Conservation (phyloP, 495 filamentous ascomycete genomes). For the Penicillium lividum region DNA sequence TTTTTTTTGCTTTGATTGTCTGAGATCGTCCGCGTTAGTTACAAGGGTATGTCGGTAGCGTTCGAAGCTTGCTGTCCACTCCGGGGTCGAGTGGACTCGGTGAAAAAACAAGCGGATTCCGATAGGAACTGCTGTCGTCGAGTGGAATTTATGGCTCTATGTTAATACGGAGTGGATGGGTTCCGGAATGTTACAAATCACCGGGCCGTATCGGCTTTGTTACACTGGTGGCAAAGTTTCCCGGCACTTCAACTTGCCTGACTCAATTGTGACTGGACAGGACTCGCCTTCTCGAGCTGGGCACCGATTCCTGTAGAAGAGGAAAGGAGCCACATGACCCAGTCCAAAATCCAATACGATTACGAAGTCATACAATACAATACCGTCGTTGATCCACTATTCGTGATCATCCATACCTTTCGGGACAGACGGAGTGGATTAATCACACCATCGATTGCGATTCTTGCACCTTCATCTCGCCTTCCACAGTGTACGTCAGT, state of each 20-base stretch:
- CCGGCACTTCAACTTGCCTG: not conserved
- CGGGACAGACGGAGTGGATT: not conserved
- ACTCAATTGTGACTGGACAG: not conserved
- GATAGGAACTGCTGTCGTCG: not conserved
- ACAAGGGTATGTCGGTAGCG: slow-evolving; percentile 18
- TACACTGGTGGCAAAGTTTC: slow-evolving; percentile 12
- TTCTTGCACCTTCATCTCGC: slow-evolving; percentile 24
- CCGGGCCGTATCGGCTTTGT: not conserved
- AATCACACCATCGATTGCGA: slow-evolving; percentile 51
- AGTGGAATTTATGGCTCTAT: slow-evolving; percentile 1
- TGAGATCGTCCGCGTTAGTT: slow-evolving; percentile 13
- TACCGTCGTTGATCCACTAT: not conserved
- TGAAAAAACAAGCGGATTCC: slow-evolving; percentile 9
- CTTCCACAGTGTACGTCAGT: slow-evolving; percentile 25
- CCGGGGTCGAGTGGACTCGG: slow-evolving; percentile 21
- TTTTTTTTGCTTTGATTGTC: slow-evolving; percentile 5
- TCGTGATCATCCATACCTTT: too few relatives aligned
- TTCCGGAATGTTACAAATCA: not conserved
- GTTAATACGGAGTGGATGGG: not conserved
- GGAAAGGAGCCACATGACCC: slow-evolving; percentile 4
- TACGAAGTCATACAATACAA: slow-evolving; percentile 2
- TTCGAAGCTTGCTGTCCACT: slow-evolving; percentile 9
- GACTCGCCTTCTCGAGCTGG: slow-evolving; percentile 1
- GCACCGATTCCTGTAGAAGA: slow-evolving; percentile 2
- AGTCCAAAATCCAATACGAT: not conserved